These are phyloP conservation scores for Eutrema salsugineum DNA, from an alignment of 441 rosid genomes.

Conservation along the genomic window DNA sequence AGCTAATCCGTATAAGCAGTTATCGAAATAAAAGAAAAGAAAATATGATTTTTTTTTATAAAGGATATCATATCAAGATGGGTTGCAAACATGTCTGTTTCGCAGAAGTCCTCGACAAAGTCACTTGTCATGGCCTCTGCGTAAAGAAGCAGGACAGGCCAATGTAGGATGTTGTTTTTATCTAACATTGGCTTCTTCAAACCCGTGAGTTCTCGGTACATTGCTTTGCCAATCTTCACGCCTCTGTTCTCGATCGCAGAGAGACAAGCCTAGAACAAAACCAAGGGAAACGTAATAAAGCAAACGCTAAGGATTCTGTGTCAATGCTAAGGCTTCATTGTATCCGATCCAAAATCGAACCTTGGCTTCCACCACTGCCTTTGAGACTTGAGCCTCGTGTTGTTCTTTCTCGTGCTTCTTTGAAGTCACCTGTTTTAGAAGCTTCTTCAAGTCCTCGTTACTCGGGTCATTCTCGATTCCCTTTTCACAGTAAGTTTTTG, in stretches of 20 bases:
- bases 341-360: slow-evolving; percentile 31
- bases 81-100: slow-evolving; percentile 71
- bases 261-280: slow-evolving; percentile 48
- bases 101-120: slow-evolving; percentile 87
- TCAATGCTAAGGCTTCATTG: background rate
- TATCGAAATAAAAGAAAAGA: background rate
- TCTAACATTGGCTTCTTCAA: slow-evolving; percentile 73
- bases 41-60: background rate
- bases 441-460: slow-evolving; percentile 73
- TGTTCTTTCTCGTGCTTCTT: slow-evolving; percentile 57
- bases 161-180: slow-evolving; percentile 69
- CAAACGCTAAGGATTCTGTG: background rate
- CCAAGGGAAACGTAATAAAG: background rate
- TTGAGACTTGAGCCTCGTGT: slow-evolving; percentile 55
- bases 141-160: slow-evolving; percentile 90
- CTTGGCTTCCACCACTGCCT: slow-evolving; percentile 64
- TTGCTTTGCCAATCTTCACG: slow-evolving; percentile 74
- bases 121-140: slow-evolving; percentile 94
- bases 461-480: slow-evolving; percentile 61
- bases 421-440: slow-evolving; percentile 47
- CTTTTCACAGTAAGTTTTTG: slow-evolving; percentile 45
- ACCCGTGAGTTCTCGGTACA: slow-evolving; percentile 75
- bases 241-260: slow-evolving; percentile 68
- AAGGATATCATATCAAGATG: slow-evolving; percentile 95
- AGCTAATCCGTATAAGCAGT: background rate